Conservation (phyloP, 164 flowering plant genomes). For the Annona cherimola region DNA sequence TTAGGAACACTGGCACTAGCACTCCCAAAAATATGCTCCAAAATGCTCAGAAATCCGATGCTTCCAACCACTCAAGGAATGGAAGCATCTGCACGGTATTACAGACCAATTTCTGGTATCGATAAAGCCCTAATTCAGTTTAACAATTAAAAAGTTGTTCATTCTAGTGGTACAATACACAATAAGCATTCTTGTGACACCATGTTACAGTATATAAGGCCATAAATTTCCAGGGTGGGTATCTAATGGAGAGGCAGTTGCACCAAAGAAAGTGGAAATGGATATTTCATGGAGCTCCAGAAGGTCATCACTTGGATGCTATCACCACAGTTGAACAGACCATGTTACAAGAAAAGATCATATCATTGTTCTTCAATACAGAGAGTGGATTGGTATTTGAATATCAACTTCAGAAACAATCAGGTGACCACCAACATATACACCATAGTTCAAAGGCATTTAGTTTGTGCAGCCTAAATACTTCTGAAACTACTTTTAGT, state of each 20-base stretch:
- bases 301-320: conserved; percentile 48
- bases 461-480: background rate
- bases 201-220: background rate
- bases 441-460: background rate
- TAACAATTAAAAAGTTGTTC: background rate
- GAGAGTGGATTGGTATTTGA: conserved; percentile 58
- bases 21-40: background rate
- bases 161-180: background rate
- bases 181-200: background rate
- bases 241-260: conserved; percentile 60
- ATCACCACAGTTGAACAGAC: conserved; percentile 46
- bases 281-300: conserved; percentile 68
- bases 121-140: background rate
- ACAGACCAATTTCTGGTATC: background rate
- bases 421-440: conserved; percentile 36
- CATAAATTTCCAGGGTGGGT: conserved; percentile 45
- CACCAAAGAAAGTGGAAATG: conserved; percentile 88
- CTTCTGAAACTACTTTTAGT: background rate
- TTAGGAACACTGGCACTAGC: background rate
- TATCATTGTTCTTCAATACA: conserved; percentile 57
- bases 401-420: conserved; percentile 40
- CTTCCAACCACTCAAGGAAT: background rate
- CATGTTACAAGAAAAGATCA: conserved; percentile 29
- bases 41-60: background rate
- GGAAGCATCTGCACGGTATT: background rate